Conservation (phyloP, 306 rosid genomes). For the Pueraria montana region DNA sequence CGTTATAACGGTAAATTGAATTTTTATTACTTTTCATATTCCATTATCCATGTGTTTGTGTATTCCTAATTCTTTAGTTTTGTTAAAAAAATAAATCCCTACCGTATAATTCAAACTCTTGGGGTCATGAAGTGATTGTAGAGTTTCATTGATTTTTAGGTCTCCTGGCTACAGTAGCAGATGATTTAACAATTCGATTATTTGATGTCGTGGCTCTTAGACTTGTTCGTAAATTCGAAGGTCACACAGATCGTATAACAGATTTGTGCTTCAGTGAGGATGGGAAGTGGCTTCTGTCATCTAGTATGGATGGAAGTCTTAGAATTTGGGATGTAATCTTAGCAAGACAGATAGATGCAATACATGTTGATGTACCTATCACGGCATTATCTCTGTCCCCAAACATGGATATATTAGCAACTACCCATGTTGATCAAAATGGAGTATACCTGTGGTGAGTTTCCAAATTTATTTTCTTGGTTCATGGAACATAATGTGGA, state of each 20-base stretch:
- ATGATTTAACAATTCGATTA: constrained; percentile 79
- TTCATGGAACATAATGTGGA: neutral
- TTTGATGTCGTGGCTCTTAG: constrained; percentile 86
- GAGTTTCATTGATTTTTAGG: constrained; percentile 61
- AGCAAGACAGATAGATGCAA: constrained; percentile 88
- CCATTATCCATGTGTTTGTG: constrained; percentile 16
- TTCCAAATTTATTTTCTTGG: constrained; percentile 37
- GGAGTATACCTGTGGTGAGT: constrained; percentile 92
- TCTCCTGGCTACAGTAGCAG: constrained; percentile 86
- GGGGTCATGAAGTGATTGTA: constrained; percentile 30
- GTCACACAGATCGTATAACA: constrained; percentile 90
- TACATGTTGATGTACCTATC: constrained; percentile 81
- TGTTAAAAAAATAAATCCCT: neutral
- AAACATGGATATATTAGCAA: constrained; percentile 91
- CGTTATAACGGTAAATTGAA: constrained; percentile 78
- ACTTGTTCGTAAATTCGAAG: constrained; percentile 93
- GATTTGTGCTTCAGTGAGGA: constrained; percentile 98
- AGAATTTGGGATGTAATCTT: constrained; percentile 93
- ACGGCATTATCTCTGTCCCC: constrained; percentile 91
- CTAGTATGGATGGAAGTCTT: constrained; percentile 98
- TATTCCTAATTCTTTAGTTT: constrained; percentile 13
- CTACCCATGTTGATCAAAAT: constrained; percentile 92
- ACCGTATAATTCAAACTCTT: constrained; percentile 27
- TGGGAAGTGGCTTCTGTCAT: constrained; percentile 95
- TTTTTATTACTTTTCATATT: constrained; percentile 21